Evolutionary conservation across 129 eudicot species (phyloP).

Genomic region (Lonicera japonica): DNA sequence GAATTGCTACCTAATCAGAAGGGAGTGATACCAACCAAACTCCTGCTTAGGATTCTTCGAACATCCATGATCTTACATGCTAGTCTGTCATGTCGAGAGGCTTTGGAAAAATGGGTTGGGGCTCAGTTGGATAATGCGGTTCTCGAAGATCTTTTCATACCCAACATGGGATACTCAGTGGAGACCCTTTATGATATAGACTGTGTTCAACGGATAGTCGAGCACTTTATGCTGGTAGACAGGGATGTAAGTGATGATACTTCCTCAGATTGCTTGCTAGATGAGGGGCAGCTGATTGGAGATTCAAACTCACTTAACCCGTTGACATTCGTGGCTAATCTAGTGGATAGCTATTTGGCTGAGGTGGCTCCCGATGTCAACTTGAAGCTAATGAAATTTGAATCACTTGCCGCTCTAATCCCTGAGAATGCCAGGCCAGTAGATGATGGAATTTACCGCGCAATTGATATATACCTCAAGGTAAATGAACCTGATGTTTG

Average conservation of each 20-base stretch:
- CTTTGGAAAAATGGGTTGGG: constrained; percentile 48
- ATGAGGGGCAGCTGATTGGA: constrained; percentile 40
- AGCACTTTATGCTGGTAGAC: constrained; percentile 47
- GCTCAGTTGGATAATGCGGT: constrained; percentile 55
- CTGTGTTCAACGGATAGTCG: constrained; percentile 68
- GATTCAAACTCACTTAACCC: constrained; percentile 39
- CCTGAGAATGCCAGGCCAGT: constrained; percentile 57
- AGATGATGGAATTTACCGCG: constrained; percentile 66
- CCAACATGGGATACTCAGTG: constrained; percentile 49
- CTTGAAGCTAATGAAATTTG: constrained; percentile 52
- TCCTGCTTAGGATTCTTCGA: constrained; percentile 49
- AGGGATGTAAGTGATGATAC: constrained; percentile 34
- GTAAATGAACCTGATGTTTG: constrained; percentile 26
- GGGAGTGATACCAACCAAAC: constrained; percentile 41
- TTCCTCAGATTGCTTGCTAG: constrained; percentile 30
- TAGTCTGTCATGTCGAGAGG: constrained; percentile 35
- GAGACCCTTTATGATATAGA: constrained; percentile 75
- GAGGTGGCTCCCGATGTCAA: constrained; percentile 82
- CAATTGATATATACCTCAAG: constrained; percentile 71
- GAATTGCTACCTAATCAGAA: constrained; percentile 52
- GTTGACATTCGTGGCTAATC: constrained; percentile 60
- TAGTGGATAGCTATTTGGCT: constrained; percentile 62
- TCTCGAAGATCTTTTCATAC: constrained; percentile 59
- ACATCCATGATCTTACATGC: constrained; percentile 57
- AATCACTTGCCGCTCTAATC: constrained; percentile 52